Base-by-base conservation (phyloP, 1,284 basidiomycete genomes). In the Cryptococcus sp. region DNA sequence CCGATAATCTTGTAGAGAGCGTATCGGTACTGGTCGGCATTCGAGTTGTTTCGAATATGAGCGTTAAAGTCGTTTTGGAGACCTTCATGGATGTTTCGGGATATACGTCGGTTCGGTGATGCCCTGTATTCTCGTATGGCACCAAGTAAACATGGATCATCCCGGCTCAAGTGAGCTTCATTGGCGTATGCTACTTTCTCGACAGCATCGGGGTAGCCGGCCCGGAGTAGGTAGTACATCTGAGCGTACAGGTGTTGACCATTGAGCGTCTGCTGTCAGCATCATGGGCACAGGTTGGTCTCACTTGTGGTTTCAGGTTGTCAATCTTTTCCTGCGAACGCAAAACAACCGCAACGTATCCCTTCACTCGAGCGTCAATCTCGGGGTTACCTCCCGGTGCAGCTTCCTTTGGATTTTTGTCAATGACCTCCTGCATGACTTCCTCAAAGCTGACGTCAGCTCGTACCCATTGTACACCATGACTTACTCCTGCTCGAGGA, bases 1-100 rank as follows among this genome's bases (percentile, higher is more conserved):
- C 93, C 94, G 78, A 98, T 87, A 28, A 98, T 79, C 70, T 97
- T 96, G 80, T 96, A 98, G 31, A 98, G 75, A 0, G 92, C 93
- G 48, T 91, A 83, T 74, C 97, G 97, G 82, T 91, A 98, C 1
- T 93, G 92, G 73, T 98, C 96, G 11, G 84, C 84, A 47, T 67
- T 66, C 7, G 86, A 80, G 7, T 88, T 86, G 68, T 90, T 89
- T 50, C 92, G 75, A 82, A 98, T 91, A 61, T 93, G 88, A 2
- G 87, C 85, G 71, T 98, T 97, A 77, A 93, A 98, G 36, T 90
- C 83, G 22, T 86, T 83, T 60, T 89, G 83, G 45, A 97, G 80
- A 55, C 32, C 32, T 34, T 34, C 32, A 9, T 16, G 32, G 32
- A 34, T 34, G 16, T 34, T 34, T 9, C 32, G 32, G 0, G 90